Conservation (phyloP, 169 alveolate genomes). For the Plasmodium sp. region DNA sequence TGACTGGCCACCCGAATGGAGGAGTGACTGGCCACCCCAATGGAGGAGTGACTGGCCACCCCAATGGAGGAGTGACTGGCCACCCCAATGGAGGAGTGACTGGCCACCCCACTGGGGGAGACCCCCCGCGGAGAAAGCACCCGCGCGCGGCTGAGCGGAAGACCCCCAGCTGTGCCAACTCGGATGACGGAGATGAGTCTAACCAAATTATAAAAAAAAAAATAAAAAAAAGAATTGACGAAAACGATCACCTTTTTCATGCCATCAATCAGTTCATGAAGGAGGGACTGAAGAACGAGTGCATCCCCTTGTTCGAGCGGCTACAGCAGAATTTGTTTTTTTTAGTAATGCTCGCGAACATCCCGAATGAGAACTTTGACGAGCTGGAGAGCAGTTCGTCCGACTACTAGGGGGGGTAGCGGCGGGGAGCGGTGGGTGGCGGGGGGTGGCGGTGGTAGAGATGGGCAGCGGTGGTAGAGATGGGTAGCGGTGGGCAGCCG, state of each 20-base stretch:
- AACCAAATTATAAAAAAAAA: background rate
- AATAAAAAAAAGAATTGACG: conserved; percentile 19
- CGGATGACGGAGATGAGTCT: background rate
- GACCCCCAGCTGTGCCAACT: background rate
- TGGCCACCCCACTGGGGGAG: too few relatives aligned
- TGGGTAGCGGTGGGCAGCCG: too few relatives aligned
- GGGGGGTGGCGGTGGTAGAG: background rate
- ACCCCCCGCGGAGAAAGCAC: background rate
- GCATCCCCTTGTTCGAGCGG: conserved; percentile 62
- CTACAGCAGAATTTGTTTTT: conserved; percentile 53
- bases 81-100: too few relatives aligned
- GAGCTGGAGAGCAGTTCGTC: conserved; percentile 23
- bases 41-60: too few relatives aligned
- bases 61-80: too few relatives aligned
- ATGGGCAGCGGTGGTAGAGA: too few relatives aligned
- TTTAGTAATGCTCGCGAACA: conserved; percentile 56
- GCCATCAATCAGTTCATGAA: conserved; percentile 40
- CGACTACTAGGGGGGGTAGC: background rate
- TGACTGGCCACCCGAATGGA: too few relatives aligned
- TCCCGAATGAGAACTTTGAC: conserved; percentile 26
- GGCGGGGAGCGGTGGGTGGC: background rate
- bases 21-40: too few relatives aligned
- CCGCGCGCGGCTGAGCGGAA: background rate
- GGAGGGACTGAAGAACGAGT: conserved; percentile 40
- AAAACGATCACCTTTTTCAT: conserved; percentile 28